These are phyloP conservation scores for Colletotrichum karsti DNA, from an alignment of 2,329 filamentous ascomycete genomes.

Conservation along the genomic window DNA sequence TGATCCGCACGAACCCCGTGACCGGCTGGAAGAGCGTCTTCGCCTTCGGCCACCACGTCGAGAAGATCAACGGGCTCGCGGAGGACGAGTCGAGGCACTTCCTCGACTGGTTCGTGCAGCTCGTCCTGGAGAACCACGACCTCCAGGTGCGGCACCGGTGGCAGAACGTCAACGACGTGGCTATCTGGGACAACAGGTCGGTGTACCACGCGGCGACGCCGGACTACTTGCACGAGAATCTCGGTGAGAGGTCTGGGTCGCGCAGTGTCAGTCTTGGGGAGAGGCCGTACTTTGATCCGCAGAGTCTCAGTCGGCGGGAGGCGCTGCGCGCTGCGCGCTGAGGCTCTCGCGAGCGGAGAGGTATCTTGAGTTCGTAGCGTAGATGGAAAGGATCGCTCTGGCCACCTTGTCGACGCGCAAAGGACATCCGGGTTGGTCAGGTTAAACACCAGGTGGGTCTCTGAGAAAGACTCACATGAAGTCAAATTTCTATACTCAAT, in stretches of 20 bases:
- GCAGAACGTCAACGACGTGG: constrained; percentile 55
- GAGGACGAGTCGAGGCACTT: constrained; percentile 56
- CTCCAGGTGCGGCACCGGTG: constrained; percentile 59
- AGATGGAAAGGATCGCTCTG: no score
- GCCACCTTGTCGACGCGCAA: no score
- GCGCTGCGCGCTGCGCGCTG: constrained; percentile 14
- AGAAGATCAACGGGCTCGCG: constrained; percentile 58
- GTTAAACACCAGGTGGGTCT: no score
- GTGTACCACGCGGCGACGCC: constrained; percentile 63
- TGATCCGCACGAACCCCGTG: constrained; percentile 65
- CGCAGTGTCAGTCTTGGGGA: constrained; percentile 63
- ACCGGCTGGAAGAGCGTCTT: constrained; percentile 67
- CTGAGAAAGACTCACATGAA: no score
- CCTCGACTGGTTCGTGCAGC: constrained; percentile 59
- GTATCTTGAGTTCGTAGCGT: no score
- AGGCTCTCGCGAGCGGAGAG: background rate
- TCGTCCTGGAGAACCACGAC: constrained; percentile 64
- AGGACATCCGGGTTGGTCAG: no score
- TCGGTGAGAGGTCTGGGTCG: constrained; percentile 57
- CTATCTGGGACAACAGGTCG: constrained; percentile 68
- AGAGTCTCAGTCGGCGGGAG: constrained; percentile 39
- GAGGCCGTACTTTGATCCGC: constrained; percentile 60
- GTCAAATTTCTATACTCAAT: no score
- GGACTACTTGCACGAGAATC: constrained; percentile 54
- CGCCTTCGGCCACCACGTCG: constrained; percentile 58